Evolutionary conservation across 2,329 filamentous ascomycete species (phyloP).

Genomic region (Chalaropsis thielavioides): DNA sequence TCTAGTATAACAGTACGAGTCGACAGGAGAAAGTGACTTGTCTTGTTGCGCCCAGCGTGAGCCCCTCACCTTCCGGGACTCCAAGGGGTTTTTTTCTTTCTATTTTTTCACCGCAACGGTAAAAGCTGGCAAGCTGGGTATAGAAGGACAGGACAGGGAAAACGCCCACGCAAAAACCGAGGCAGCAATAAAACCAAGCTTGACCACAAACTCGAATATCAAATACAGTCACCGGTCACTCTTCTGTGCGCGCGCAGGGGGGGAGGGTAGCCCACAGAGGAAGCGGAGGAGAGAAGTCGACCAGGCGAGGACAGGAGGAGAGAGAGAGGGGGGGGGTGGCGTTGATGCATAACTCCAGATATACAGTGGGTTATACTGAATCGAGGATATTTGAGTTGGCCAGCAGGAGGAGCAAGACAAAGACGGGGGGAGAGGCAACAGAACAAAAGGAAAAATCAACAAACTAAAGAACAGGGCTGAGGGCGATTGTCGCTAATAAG

Average conservation of each 20-base stretch:
- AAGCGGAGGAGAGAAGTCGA: neutral
- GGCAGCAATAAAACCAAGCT: neutral
- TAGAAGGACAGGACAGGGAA: neutral
- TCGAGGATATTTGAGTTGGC: neutral
- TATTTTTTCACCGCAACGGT: neutral
- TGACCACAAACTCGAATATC: neutral
- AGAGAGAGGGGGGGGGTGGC: neutral
- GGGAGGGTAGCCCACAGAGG: neutral
- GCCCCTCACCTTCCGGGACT: neutral
- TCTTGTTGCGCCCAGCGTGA: neutral
- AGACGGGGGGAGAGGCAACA: neutral
- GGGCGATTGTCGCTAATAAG: no score
- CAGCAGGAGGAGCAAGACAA: neutral
- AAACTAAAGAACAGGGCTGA: neutral
- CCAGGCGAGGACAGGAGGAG: neutral
- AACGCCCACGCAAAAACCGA: neutral
- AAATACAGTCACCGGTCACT: neutral
- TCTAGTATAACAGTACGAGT: neutral
- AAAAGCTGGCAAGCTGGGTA: conserved; percentile 3
- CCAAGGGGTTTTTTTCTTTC: neutral
- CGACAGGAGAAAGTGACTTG: neutral
- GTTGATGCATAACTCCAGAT: neutral
- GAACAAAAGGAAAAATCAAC: neutral
- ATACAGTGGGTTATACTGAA: neutral
- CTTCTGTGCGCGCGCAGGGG: neutral